phyloP scores from a whole-genome alignment of 306 rosid genomes.

The Vachellia pachyceras region DNA sequence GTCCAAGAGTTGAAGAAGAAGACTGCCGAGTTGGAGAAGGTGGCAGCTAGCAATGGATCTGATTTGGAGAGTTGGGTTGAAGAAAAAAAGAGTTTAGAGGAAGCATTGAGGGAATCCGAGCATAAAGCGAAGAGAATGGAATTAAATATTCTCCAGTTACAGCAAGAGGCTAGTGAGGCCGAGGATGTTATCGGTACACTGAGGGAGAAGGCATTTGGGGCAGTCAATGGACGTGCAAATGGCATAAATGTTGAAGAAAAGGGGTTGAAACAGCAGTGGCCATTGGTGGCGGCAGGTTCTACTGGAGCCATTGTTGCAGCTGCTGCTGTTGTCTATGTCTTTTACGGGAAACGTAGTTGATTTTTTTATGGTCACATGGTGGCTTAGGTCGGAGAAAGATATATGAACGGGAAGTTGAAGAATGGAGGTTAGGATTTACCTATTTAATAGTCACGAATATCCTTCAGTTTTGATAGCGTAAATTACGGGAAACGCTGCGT shows the following conservation, averaged over 20 bases:
- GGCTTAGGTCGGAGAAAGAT: constrained; percentile 13
- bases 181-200: constrained; percentile 48
- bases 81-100: constrained; percentile 56
- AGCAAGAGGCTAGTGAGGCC: constrained; percentile 63
- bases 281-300: constrained; percentile 73
- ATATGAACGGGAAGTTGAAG: constrained; percentile 32
- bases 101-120: constrained; percentile 49
- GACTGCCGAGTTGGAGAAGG: constrained; percentile 56
- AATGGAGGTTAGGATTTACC: constrained; percentile 60
- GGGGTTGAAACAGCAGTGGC: constrained; percentile 59
- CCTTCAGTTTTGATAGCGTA: constrained; percentile 75
- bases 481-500: too few relatives aligned
- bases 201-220: constrained; percentile 59
- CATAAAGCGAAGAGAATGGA: constrained; percentile 57
- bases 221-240: constrained; percentile 51
- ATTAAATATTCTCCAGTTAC: constrained; percentile 51
- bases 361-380: constrained; percentile 5
- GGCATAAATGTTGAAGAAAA: constrained; percentile 50
- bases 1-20: constrained; percentile 44
- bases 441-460: constrained; percentile 37
- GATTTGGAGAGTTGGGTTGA: constrained; percentile 53
- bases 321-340: constrained; percentile 47
- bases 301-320: constrained; percentile 63
- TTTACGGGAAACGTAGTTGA: constrained; percentile 66
- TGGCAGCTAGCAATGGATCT: constrained; percentile 31